These are phyloP conservation scores for Verbena officinalis DNA, from an alignment of 257 asterid genomes.

Conservation along the genomic window DNA sequence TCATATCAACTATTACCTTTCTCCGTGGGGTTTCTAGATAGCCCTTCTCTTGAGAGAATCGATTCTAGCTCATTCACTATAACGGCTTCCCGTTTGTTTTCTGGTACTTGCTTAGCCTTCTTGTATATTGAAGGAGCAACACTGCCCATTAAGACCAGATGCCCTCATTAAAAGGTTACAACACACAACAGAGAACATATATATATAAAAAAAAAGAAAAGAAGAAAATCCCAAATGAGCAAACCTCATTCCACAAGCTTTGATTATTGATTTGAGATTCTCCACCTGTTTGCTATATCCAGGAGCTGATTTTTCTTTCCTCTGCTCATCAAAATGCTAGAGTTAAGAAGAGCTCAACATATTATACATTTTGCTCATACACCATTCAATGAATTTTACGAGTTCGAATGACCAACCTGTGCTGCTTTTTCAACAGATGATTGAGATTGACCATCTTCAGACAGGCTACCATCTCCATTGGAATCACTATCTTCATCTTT, in stretches of 20 bases:
- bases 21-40: conserved; percentile 79
- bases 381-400: conserved; percentile 15
- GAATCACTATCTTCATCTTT: conserved; percentile 53
- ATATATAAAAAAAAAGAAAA: not conserved
- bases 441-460: conserved; percentile 65
- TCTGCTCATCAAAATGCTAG: conserved; percentile 49
- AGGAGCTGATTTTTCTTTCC: conserved; percentile 58
- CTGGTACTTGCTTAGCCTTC: conserved; percentile 89
- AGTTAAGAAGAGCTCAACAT: conserved; percentile 13
- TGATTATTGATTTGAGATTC: conserved; percentile 80
- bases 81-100: conserved; percentile 70
- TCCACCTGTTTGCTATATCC: conserved; percentile 80
- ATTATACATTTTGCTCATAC: conserved; percentile 4
- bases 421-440: conserved; percentile 49
- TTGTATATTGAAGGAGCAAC: conserved; percentile 80
- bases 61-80: conserved; percentile 77
- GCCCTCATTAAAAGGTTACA: conserved; percentile 25
- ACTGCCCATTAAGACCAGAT: conserved; percentile 45
- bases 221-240: conserved; percentile 21
- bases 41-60: conserved; percentile 83
- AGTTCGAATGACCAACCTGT: conserved; percentile 48
- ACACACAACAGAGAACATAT: not conserved
- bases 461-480: conserved; percentile 48
- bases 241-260: conserved; percentile 98
- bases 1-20: conserved; percentile 60